Evolutionary conservation across 768 basidiomycete species (phyloP), one percentile per base, ranked within the genome.

Genomic region (Psilocybe subaeruginosa): DNA sequence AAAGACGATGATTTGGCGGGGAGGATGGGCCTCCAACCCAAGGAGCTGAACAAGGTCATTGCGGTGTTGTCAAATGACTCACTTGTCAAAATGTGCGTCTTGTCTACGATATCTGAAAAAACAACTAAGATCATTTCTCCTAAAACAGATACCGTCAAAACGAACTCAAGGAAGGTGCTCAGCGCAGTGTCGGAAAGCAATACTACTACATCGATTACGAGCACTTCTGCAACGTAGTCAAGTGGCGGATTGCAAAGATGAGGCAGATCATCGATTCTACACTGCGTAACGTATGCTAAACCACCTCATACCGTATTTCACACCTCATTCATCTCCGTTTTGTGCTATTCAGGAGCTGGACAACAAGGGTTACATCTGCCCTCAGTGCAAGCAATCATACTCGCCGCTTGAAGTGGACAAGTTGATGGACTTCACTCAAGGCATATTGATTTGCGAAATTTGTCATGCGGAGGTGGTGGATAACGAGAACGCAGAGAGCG

Each of bases 181-280:
- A 91, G 73, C 88, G 96, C 62, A 90, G 91, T 61, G 89, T 91
- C 61, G 91, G 90, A 64, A 89, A 90, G 69, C 90, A 93, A 70
- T 99, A 98, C 80, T 99, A 93, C 80, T 98, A 93, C 77, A 92
- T 99, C 72, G 90, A 99, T 77, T 95, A 97, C 75, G 87, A 94
- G 69, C 87, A 89, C 70, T 96, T 98, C 72, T 95, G 93, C 76
- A 95, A 99, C 74, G 95, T 99, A 49, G 92, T 97, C 75, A 98
- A 99, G 74, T 99, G 97, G 93, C 84, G 96, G 43, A 87, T 99
- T 56, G 93, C 93, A 4, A 91, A 92, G 71, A 95, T 98, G 93
- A 85, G 92, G 64, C 83, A 88, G 63, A 86, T 87, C 62, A 94
- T 99, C 64, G 95, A 99, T 76, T 88, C 91, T 33, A 89, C 88